Evolutionary conservation across 192 early-diverging fungal species (phyloP), one percentile per base, ranked within the genome.

Genomic region (Bifiguratus adelaidae): DNA sequence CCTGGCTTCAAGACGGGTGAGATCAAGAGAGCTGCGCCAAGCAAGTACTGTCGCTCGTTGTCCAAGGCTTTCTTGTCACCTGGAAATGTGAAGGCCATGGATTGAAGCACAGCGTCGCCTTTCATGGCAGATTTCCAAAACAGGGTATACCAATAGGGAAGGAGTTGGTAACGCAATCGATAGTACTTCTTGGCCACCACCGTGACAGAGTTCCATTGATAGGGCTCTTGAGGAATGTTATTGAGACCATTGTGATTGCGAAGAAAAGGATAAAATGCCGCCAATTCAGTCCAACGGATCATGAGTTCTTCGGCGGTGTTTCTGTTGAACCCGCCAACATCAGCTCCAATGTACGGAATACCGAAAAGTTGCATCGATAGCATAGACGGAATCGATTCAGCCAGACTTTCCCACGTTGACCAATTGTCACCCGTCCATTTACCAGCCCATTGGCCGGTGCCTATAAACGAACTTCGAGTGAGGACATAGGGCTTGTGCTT

Each of bases 361-460:
- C 80, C 82, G 53, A 82, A 83, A 9, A 85, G 55, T 19, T 81
- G 77, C 60, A 86, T 80, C 29, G 63, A 65, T n/a, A 86, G 59
- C 25, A 75, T 51, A 6, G 64, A 74, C 6, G 80, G 42, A 42
- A 85, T 77, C 0, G 80, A 85, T 18, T 64, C 26, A 25, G 70
- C 62, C 47, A 86, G 49, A 48, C 75, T 70, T 9, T 53, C n/a
- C 68, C 68, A 86, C 4, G 19, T 41, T 9, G 35, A 36, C 15
- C 15, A 38, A 25, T 25, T 44, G 4, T 13, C 22, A 18, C 22
- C 37, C 12, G 49, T 29, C 52, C 48, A 60, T 30, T 54, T 47
- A 28, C 47, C 47, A 9, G 27, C 47, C 16, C 22, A 19, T 20
- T 50, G 67, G 25, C 82, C 83, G 0, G 71, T 77, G 22, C 81